phyloP scores from a whole-genome alignment of 768 basidiomycete species.

The Auriscalpium orientale region DNA sequence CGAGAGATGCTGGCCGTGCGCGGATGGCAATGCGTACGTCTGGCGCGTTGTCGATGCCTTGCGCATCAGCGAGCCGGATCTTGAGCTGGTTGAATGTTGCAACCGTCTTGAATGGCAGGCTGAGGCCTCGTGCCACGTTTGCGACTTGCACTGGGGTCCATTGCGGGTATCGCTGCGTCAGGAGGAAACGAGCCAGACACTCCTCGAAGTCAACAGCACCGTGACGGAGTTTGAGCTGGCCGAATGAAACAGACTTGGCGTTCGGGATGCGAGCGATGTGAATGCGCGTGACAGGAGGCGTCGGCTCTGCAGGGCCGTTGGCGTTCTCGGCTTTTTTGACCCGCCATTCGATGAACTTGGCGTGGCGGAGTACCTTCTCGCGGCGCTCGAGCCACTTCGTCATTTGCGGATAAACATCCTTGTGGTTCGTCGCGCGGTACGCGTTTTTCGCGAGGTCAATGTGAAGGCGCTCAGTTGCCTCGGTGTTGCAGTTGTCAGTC shows the following conservation, averaged over 20 bases:
- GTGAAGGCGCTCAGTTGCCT: not conserved
- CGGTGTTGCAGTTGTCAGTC: not conserved
- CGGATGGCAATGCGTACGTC: constrained; percentile 25
- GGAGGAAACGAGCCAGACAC: constrained; percentile 21
- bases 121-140: not conserved
- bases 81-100: constrained; percentile 25
- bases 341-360: constrained; percentile 5
- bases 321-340: constrained; percentile 25
- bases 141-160: constrained; percentile 15
- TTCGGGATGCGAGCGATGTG: not conserved
- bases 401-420: not conserved
- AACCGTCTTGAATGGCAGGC: constrained; percentile 20
- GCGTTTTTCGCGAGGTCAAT: not conserved
- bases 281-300: constrained; percentile 1
- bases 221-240: not conserved
- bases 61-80: constrained; percentile 8
- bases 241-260: not conserved
- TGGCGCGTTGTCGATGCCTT: not conserved
- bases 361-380: not conserved
- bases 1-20: constrained; percentile 17
- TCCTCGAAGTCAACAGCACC: not conserved
- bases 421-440: not conserved
- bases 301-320: constrained; percentile 15
- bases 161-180: constrained; percentile 14
- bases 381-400: not conserved